These are phyloP conservation scores for Fragosphaeria purpurea DNA, from an alignment of 2,329 filamentous ascomycete genomes.

Conservation along the genomic window DNA sequence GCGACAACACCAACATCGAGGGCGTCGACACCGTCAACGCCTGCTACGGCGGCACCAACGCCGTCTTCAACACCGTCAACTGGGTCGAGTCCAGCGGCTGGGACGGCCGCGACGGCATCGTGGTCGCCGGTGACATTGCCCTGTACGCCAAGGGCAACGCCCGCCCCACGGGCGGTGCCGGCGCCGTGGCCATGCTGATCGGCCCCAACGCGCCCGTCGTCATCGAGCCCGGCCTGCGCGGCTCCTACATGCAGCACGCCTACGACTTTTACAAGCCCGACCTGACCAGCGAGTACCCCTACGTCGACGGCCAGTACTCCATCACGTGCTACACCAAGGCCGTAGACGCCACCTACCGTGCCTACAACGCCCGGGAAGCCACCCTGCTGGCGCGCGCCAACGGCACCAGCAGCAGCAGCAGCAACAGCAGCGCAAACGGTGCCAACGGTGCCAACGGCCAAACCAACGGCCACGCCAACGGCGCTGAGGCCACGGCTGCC, in stretches of 20 bases:
- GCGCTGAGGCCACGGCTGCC: conserved; percentile 42
- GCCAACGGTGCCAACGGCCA: conserved; percentile 22
- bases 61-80: conserved; percentile 73
- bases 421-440: conserved; percentile 22
- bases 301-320: conserved; percentile 77
- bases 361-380: conserved; percentile 66
- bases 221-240: conserved; percentile 68
- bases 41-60: conserved; percentile 80
- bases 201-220: conserved; percentile 69
- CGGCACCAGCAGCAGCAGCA: conserved; percentile 26
- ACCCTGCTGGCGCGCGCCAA: conserved; percentile 31
- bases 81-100: conserved; percentile 81
- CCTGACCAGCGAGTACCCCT: conserved; percentile 76
- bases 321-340: conserved; percentile 73
- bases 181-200: conserved; percentile 68
- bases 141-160: conserved; percentile 77
- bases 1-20: conserved; percentile 75
- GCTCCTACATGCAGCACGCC: conserved; percentile 71
- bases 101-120: conserved; percentile 74
- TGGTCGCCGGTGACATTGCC: conserved; percentile 73
- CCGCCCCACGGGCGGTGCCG: conserved; percentile 71
- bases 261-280: conserved; percentile 92
- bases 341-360: conserved; percentile 71
- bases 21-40: conserved; percentile 77
- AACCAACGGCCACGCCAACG: conserved; percentile 29